phyloP scores from a whole-genome alignment of 768 basidiomycete species.

The Xerocomus potaroensis region DNA sequence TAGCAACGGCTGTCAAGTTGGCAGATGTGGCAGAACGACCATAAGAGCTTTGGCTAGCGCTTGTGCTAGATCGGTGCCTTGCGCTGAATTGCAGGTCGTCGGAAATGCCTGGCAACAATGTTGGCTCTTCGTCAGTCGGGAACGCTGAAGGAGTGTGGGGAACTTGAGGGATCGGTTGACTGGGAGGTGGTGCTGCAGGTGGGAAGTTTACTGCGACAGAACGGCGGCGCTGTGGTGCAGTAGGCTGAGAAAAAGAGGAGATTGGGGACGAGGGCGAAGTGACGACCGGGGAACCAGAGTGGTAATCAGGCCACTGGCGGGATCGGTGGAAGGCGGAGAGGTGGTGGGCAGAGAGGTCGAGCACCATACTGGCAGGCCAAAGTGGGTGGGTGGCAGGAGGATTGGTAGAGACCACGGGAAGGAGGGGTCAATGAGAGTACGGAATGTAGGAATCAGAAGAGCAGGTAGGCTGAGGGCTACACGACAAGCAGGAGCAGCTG shows the following conservation, averaged over 20 bases:
- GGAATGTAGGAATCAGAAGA: conserved; percentile 14
- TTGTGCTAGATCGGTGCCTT: conserved; percentile 36
- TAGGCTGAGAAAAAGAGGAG: conserved; percentile 30
- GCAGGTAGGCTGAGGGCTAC: conserved; percentile 10
- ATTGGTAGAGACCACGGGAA: background rate
- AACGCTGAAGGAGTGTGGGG: conserved; percentile 35
- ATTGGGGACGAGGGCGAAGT: conserved; percentile 30
- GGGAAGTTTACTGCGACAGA: conserved; percentile 62
- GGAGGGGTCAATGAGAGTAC: background rate
- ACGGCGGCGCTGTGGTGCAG: conserved; percentile 50
- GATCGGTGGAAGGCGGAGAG: conserved; percentile 26
- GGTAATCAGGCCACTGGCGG: conserved; percentile 33
- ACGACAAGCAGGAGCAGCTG: conserved; percentile 6
- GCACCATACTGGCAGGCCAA: conserved; percentile 23
- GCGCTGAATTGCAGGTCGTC: conserved; percentile 29
- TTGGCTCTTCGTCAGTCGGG: conserved; percentile 18
- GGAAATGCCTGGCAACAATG: conserved; percentile 19
- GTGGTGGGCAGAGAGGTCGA: conserved; percentile 29
- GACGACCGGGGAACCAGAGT: conserved; percentile 15
- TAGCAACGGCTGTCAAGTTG: conserved; percentile 53
- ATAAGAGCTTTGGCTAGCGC: conserved; percentile 27
- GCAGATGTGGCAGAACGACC: conserved; percentile 41
- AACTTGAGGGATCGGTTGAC: conserved; percentile 67
- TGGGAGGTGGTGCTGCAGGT: conserved; percentile 69
- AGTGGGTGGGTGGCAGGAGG: conserved; percentile 1